These are phyloP conservation scores for Saccharomyces pastorianus DNA, from an alignment of 1,139 yeast genomes.

Conservation along the genomic window DNA sequence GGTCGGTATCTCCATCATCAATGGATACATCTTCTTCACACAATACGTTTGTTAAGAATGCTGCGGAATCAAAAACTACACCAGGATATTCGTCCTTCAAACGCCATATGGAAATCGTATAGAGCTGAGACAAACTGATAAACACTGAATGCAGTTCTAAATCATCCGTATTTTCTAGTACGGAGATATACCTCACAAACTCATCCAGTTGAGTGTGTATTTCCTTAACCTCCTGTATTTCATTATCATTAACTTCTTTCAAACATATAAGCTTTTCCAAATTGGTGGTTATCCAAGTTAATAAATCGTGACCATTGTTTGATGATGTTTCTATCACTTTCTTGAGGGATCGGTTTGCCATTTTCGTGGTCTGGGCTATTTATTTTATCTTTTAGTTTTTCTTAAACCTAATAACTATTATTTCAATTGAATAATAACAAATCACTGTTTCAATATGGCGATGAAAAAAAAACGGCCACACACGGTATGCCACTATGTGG, in stretches of 20 bases:
- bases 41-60: slow-evolving; percentile 20
- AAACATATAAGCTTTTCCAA: slow-evolving; percentile 11
- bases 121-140: slow-evolving; percentile 19
- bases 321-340: slow-evolving; percentile 4
- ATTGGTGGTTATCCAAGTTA: slow-evolving; percentile 17
- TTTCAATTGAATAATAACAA: background rate
- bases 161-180: slow-evolving; percentile 8
- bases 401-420: background rate
- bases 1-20: slow-evolving; percentile 5
- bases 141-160: slow-evolving; percentile 19
- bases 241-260: slow-evolving; percentile 3
- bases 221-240: slow-evolving; percentile 3
- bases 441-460: background rate
- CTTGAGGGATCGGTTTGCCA: background rate
- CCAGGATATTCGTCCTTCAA: slow-evolving; percentile 17
- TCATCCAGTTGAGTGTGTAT: slow-evolving; percentile 11
- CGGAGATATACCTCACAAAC: slow-evolving; percentile 11
- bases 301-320: slow-evolving; percentile 16
- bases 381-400: background rate
- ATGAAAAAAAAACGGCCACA: background rate
- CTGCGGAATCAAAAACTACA: slow-evolving; percentile 24
- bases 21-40: slow-evolving; percentile 23
- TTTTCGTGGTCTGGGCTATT: background rate
- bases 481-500: background rate
- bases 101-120: slow-evolving; percentile 13